Percentiles rank a stretch among this genome's conserved stretches.
These are phyloP conservation scores for Lactifluus pinguis DNA, from an alignment of 768 basidiomycete species.

Conservation along the genomic window DNA sequence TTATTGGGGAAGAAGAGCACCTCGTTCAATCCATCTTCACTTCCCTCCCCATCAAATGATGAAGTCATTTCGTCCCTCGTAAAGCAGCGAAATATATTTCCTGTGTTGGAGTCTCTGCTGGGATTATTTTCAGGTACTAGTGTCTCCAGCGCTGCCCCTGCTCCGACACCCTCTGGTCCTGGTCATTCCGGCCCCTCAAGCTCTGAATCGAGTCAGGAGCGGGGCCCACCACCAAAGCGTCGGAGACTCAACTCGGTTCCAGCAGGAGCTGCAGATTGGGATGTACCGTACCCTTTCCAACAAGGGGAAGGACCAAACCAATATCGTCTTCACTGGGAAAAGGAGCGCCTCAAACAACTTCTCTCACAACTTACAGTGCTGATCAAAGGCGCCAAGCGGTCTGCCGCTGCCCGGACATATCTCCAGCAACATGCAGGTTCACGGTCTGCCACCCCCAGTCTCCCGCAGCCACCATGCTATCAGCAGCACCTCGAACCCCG, in stretches of 20 bases:
- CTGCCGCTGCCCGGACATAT: conserved; percentile 50
- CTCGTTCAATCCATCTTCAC: conserved; percentile 32
- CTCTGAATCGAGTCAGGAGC: conserved; percentile 4
- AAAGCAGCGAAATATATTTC: conserved; percentile 57
- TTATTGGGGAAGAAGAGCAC: conserved; percentile 20
- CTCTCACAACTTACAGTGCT: conserved; percentile 51
- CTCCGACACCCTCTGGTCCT: background rate
- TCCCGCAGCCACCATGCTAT: background rate
- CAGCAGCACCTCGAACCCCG: background rate
- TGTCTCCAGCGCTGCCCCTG: background rate
- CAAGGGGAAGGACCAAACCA: conserved; percentile 60
- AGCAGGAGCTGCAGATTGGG: conserved; percentile 76
- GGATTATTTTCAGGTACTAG: conserved; percentile 42
- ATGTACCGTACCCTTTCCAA: conserved; percentile 70
- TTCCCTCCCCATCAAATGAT: conserved; percentile 44
- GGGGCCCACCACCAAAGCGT: conserved; percentile 38
- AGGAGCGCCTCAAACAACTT: conserved; percentile 51
- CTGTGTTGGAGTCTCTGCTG: conserved; percentile 53
- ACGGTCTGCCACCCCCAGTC: background rate
- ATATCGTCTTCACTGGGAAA: conserved; percentile 60
- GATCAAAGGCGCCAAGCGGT: conserved; percentile 50
- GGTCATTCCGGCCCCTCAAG: background rate
- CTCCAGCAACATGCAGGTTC: conserved; percentile 24
- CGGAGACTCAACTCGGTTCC: conserved; percentile 60
- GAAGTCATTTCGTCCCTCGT: conserved; percentile 54